phyloP scores from a whole-genome alignment of 1,139 yeast species.

The Zhuliangozyma blackwelliae region DNA sequence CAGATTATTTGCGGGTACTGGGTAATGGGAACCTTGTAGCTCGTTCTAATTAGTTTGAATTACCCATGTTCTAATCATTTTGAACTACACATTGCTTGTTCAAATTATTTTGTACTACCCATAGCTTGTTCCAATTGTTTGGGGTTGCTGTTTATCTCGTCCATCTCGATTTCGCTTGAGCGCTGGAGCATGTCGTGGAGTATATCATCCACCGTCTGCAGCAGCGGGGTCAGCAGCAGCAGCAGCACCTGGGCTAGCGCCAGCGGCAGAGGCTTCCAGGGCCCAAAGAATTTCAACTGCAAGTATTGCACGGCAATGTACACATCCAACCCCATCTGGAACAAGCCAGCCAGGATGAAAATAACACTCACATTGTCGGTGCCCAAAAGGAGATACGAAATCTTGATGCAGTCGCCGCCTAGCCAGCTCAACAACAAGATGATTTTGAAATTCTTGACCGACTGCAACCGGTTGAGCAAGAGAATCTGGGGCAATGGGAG shows the following conservation, averaged over 20 bases:
- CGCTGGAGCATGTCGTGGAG: constrained; percentile 4
- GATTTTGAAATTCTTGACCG: constrained; percentile 74
- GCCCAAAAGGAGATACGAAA: constrained; percentile 67
- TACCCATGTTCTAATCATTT: no score
- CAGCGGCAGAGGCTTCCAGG: neutral
- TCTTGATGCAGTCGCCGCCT: constrained; percentile 79
- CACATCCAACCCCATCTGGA: constrained; percentile 75
- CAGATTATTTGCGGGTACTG: no score
- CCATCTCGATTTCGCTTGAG: constrained; percentile 1
- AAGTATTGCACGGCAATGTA: constrained; percentile 74
- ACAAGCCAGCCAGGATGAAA: constrained; percentile 72
- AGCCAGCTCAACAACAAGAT: constrained; percentile 79
- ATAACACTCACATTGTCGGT: constrained; percentile 64
- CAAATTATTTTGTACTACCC: no score
- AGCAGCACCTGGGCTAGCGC: neutral
- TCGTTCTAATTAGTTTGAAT: no score
- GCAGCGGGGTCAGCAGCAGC: neutral
- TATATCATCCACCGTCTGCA: constrained; percentile 8
- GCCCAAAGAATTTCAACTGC: constrained; percentile 33
- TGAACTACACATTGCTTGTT: no score
- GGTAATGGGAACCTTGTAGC: no score
- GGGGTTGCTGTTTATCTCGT: neutral
- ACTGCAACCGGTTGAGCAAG: constrained; percentile 60
- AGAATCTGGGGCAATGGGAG: constrained; percentile 87
- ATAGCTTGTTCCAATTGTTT: no score